A percentile compares a stretch with the other conserved stretches of the same genome.
Evolutionary conservation across 1,139 yeast genomes (phyloP).

Genomic region (Yamadazyma songkhlaensis): DNA sequence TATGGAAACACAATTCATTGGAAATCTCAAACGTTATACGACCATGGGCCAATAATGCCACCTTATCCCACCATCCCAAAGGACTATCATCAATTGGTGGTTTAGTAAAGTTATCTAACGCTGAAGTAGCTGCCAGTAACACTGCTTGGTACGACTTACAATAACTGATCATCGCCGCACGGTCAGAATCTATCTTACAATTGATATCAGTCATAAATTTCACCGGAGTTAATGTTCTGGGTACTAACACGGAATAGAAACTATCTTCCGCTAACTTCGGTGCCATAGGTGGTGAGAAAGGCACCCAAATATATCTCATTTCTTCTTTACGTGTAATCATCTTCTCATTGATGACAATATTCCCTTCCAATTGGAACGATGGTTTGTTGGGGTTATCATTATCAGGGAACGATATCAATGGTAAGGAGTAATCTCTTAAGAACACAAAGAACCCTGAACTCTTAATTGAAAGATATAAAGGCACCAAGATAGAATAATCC

Average conservation of each 20-base stretch:
- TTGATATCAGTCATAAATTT: constrained; percentile 36
- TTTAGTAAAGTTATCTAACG: constrained; percentile 58
- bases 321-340: constrained; percentile 37
- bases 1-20: constrained; percentile 50
- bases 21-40: constrained; percentile 54
- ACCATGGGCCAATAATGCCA: constrained; percentile 39
- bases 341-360: constrained; percentile 43
- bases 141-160: constrained; percentile 43
- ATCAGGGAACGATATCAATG: constrained; percentile 40
- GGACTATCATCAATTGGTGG: constrained; percentile 84
- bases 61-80: constrained; percentile 69
- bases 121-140: constrained; percentile 32
- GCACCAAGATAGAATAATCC: constrained; percentile 39
- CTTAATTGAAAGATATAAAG: constrained; percentile 29
- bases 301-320: constrained; percentile 44
- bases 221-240: constrained; percentile 47
- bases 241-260: constrained; percentile 39
- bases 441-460: constrained; percentile 31
- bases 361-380: constrained; percentile 33
- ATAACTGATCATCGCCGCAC: constrained; percentile 45
- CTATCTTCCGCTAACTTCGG: constrained; percentile 25
- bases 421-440: constrained; percentile 41
- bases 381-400: constrained; percentile 23
- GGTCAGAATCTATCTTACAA: constrained; percentile 32
- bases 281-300: constrained; percentile 42